Base-by-base conservation (phyloP, 2,329 filamentous ascomycete genomes). In the Pseudocercospora pini-densiflorae region DNA sequence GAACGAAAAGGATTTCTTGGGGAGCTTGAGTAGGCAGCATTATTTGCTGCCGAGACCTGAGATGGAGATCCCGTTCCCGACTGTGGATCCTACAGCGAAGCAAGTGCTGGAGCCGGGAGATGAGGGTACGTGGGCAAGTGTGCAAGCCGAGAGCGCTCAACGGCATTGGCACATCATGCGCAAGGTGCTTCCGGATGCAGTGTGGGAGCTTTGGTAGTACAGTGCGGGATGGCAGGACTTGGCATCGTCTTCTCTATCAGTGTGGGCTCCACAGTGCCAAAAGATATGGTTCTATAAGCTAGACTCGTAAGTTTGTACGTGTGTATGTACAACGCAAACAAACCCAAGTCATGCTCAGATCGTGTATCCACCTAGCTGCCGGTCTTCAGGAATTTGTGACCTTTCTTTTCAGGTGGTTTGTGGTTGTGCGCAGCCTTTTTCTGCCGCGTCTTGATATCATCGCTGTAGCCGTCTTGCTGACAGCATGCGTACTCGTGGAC, bases 121-220 rank as follows among this genome's bases (percentile, higher is more conserved):
- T 68, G 92, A 90, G 24, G 83, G 83, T 6, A 85, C 88, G 73
- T 82, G 97, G 74, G 85, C 86, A 63, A 85, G 86, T 76, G 92
- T 88, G 83, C 93, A 97, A 76, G 85, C 88, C 74, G 83, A 87
- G 74, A 92, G 91, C 73, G 94, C 94, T 0, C 77, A 91, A 61
- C 91, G 91, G 9, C 95, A 99, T 81, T 99, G 95, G 95, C 83
- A 81, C 51, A 90, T 99, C 55, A 99, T 99, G 93, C 88, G 95
- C 75, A 87, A 82, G 0, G 93, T 97, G 2, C 72, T 98, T 68
- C 93, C 94, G 0, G 83, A 83, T 64, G 81, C 81, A 12, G 87
- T 98, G 27, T 99, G 95, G 95, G 91, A 97, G 81, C 86, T 88
- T 74, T 98, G 93, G 92, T 97, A 31, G 33, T n/a, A 43, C 40